These are phyloP conservation scores for Haematococcus sp. DNA, from an alignment of 139 green algal genomes.

Conservation along the genomic window DNA sequence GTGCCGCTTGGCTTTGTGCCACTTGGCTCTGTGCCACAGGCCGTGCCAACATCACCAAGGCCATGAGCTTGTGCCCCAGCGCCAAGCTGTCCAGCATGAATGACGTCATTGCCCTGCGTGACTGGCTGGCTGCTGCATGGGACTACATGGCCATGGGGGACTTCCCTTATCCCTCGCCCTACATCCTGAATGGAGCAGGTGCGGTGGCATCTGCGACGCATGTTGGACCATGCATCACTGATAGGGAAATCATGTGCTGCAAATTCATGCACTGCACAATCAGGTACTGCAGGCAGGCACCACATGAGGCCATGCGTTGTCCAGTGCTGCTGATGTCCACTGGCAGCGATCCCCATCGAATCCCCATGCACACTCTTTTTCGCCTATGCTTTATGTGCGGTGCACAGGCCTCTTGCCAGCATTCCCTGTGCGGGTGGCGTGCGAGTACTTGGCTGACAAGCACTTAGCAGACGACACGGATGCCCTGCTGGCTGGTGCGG, in stretches of 20 bases:
- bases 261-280: background rate
- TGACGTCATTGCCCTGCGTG: constrained; percentile 27
- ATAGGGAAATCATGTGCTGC: no score
- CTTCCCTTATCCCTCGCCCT: constrained; percentile 39
- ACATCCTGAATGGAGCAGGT: constrained; percentile 1
- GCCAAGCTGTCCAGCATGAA: background rate
- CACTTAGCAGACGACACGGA: background rate
- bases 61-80: constrained; percentile 19
- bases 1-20: background rate
- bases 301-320: no score
- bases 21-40: constrained; percentile 2
- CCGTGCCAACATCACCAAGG: constrained; percentile 7
- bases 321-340: no score
- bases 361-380: no score
- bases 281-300: no score
- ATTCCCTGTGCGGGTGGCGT: constrained; percentile 63
- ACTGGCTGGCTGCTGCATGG: constrained; percentile 51
- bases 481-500: background rate
- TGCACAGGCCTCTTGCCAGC: constrained; percentile 48
- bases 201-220: no score
- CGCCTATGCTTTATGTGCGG: no score
- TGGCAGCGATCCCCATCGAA: no score
- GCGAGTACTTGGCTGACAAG: constrained; percentile 18
- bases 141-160: constrained; percentile 79
- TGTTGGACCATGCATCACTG: no score